These are phyloP conservation scores for Cyamopsis tetragonoloba DNA, from an alignment of 306 rosid species.

Conservation along the genomic window DNA sequence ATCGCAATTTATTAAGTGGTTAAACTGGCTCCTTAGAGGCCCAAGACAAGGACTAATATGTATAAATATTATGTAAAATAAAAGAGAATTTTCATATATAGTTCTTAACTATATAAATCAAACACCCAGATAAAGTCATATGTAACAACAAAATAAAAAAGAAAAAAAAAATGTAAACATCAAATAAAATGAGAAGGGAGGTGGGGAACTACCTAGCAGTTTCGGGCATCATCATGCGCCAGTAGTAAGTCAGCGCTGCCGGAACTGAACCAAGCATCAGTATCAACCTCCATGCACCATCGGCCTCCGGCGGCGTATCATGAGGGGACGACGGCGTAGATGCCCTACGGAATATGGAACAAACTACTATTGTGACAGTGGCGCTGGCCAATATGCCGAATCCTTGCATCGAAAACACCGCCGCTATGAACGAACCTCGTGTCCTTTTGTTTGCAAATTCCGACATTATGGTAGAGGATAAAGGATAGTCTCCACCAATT, in stretches of 20 bases:
- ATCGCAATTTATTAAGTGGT: background rate
- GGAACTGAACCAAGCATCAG: conserved; percentile 69
- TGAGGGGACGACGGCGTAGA: background rate
- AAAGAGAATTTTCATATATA: too few relatives aligned
- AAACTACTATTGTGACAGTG: conserved; percentile 50
- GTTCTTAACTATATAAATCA: too few relatives aligned
- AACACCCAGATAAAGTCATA: background rate
- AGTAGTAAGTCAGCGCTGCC: conserved; percentile 76
- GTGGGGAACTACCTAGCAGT: conserved; percentile 63
- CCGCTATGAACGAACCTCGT: conserved; percentile 79
- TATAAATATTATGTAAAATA: background rate
- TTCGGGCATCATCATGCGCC: conserved; percentile 91
- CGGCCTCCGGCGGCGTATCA: conserved; percentile 44
- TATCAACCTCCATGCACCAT: conserved; percentile 72
- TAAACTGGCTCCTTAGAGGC: background rate
- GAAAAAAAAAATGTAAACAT: background rate
- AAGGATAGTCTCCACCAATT: conserved; percentile 85
- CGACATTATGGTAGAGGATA: conserved; percentile 84
- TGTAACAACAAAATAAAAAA: too few relatives aligned
- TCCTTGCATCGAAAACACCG: conserved; percentile 84
- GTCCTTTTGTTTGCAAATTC: conserved; percentile 80
- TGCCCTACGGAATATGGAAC: conserved; percentile 36
- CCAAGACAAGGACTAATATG: background rate
- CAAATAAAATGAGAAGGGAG: background rate
- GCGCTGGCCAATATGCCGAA: conserved; percentile 69